These are phyloP conservation scores for Paratinospora sagittata DNA, from an alignment of 164 flowering plant species.

Conservation along the genomic window DNA sequence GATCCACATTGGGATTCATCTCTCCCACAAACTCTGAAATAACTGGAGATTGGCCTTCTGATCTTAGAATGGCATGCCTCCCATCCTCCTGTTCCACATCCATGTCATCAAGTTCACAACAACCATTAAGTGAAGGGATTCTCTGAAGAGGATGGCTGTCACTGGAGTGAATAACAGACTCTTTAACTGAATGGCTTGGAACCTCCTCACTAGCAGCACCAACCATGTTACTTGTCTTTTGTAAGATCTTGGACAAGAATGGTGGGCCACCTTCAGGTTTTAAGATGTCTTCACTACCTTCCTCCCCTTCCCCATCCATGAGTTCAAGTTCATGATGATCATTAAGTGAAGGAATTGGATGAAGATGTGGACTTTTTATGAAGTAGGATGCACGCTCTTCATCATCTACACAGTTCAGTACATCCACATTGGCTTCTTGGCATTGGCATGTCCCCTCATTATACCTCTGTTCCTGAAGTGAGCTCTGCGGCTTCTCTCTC, in stretches of 20 bases:
- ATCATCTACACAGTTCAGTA: slow-evolving; percentile 16
- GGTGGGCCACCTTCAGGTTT: slow-evolving; percentile 24
- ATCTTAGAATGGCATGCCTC: slow-evolving; percentile 8
- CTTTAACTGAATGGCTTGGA: slow-evolving; percentile 3
- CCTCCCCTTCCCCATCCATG: slow-evolving; percentile 20
- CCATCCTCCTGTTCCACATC: slow-evolving; percentile 19
- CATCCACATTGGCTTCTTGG: slow-evolving; percentile 14
- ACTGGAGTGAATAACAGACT: slow-evolving; percentile 10
- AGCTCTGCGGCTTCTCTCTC: slow-evolving; percentile 16
- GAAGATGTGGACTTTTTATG: slow-evolving; percentile 15
- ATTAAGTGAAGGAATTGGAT: slow-evolving; percentile 22
- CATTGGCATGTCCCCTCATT: slow-evolving; percentile 16
- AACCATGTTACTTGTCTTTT: slow-evolving; percentile 18
- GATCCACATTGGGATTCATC: slow-evolving; percentile 22
- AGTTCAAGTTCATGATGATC: slow-evolving; percentile 18
- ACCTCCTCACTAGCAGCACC: background rate
- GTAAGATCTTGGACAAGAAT: slow-evolving; percentile 19
- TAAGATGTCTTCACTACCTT: slow-evolving; percentile 8
- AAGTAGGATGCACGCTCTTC: slow-evolving; percentile 14
- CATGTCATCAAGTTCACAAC: slow-evolving; percentile 18
- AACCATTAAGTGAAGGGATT: slow-evolving; percentile 21
- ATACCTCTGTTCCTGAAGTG: slow-evolving; percentile 21
- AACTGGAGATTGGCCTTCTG: slow-evolving; percentile 24
- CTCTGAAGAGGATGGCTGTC: slow-evolving; percentile 14
- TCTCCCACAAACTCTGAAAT: slow-evolving; percentile 24